phyloP scores from a whole-genome alignment of 1,284 basidiomycete species.

The Cryptococcus sp. region DNA sequence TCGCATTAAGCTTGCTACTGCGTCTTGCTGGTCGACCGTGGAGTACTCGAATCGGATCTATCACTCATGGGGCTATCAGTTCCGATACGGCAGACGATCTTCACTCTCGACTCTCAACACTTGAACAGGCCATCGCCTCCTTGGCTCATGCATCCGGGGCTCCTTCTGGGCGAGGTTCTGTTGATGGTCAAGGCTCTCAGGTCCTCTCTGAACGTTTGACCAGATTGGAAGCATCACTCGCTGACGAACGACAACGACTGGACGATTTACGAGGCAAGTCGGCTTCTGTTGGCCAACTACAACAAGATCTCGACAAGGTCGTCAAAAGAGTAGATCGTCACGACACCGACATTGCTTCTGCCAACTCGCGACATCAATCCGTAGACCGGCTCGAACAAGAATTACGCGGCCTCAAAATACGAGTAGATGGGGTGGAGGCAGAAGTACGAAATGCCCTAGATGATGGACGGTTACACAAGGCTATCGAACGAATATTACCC shows the following conservation, averaged over 20 bases:
- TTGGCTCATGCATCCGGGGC: neutral
- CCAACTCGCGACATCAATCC: slow-evolving; percentile 4
- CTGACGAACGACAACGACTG: slow-evolving; percentile 1
- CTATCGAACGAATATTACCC: slow-evolving; percentile 48
- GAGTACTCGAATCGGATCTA: neutral
- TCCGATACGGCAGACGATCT: neutral
- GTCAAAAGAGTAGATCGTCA: slow-evolving; percentile 56
- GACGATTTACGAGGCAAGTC: neutral
- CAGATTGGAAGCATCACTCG: slow-evolving; percentile 59
- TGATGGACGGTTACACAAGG: slow-evolving; percentile 37
- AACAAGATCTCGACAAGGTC: slow-evolving; percentile 11
- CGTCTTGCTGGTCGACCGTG: slow-evolving; percentile 6
- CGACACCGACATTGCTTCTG: slow-evolving; percentile 7
- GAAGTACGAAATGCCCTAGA: slow-evolving; percentile 48
- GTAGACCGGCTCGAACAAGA: slow-evolving; percentile 18
- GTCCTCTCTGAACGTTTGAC: slow-evolving; percentile 6
- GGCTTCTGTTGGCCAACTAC: slow-evolving; percentile 6
- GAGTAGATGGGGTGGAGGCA: slow-evolving; percentile 62
- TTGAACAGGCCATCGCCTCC: neutral
- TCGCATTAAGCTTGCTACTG: slow-evolving; percentile 24
- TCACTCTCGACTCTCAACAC: neutral
- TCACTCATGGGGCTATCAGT: too few species aligned
- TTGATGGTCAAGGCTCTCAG: neutral
- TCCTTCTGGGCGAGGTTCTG: neutral
- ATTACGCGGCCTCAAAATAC: slow-evolving; percentile 37